A percentile compares a stretch with the other conserved stretches of the same genome.
These are phyloP conservation scores for Barnettozyma botsteinii DNA, from an alignment of 805 yeast genomes.

Conservation along the genomic window DNA sequence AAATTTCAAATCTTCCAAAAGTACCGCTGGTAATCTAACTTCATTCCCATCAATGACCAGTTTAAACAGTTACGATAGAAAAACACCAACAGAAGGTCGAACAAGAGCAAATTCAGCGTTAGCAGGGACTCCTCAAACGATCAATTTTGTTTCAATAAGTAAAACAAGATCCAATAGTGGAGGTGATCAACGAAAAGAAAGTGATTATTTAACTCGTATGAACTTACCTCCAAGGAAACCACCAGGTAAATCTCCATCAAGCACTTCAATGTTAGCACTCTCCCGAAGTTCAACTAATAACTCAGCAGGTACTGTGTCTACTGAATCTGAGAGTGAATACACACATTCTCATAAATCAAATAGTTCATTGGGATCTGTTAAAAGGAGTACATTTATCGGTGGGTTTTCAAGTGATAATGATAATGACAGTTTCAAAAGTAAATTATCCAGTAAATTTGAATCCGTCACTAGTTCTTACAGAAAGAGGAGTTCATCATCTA, in stretches of 20 bases:
- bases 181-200: not conserved
- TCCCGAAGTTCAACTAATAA: conserved; percentile 9
- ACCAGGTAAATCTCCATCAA: conserved; percentile 10
- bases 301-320: conserved; percentile 6
- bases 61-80: conserved; percentile 12
- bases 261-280: not conserved
- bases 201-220: too few species aligned
- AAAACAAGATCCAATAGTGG: conserved; percentile 6
- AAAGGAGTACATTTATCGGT: not conserved
- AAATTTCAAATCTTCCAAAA: not conserved
- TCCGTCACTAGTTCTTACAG: conserved; percentile 2
- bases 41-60: conserved; percentile 25
- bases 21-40: conserved; percentile 4
- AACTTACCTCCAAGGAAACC: conserved; percentile 8
- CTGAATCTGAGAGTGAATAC: conserved; percentile 4
- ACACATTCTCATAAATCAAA: not conserved
- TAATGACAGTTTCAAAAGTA: conserved; percentile 2
- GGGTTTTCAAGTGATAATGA: not conserved
- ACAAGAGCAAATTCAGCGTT: conserved; percentile 10
- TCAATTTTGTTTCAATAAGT: conserved; percentile 2
- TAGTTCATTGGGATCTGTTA: not conserved
- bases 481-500: conserved; percentile 2
- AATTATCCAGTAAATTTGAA: conserved; percentile 6
- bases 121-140: not conserved
- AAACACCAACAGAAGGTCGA: conserved; percentile 10